Conservation (phyloP, 2,329 filamentous ascomycete species). For the Stachybotrys chartarum region DNA sequence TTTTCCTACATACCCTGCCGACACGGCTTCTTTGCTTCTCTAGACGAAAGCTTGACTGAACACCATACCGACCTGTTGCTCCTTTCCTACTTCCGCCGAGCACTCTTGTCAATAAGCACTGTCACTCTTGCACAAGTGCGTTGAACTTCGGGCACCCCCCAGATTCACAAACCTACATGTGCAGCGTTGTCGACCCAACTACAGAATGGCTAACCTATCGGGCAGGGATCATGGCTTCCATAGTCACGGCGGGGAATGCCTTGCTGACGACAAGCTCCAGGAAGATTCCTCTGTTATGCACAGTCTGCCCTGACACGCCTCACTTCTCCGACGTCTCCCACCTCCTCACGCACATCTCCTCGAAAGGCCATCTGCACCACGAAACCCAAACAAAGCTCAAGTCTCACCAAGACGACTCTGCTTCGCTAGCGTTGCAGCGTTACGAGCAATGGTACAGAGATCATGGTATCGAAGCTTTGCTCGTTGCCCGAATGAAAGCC, state of each 20-base stretch:
- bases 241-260: conserved; percentile 11
- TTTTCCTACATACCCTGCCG: conserved; percentile 8
- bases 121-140: background rate
- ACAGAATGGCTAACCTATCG: conserved; percentile 10
- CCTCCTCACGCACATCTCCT: conserved; percentile 83
- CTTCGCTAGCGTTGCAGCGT: conserved; percentile 52
- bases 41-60: conserved; percentile 1
- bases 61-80: conserved; percentile 11
- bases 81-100: conserved; percentile 13
- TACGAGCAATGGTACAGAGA: conserved; percentile 75
- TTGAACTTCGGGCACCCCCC: background rate
- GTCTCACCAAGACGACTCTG: conserved; percentile 58
- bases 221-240: conserved; percentile 30
- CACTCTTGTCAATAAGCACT: background rate
- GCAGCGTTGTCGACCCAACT: background rate
- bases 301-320: conserved; percentile 72
- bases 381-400: conserved; percentile 76
- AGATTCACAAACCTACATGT: too few species aligned
- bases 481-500: conserved; percentile 69
- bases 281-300: conserved; percentile 67
- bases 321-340: conserved; percentile 87
- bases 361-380: conserved; percentile 83
- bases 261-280: conserved; percentile 14
- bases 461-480: conserved; percentile 63
- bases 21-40: conserved; percentile 16